Conservation (phyloP, 2,329 filamentous ascomycete species). For the Dryadomyces sulphureus region DNA sequence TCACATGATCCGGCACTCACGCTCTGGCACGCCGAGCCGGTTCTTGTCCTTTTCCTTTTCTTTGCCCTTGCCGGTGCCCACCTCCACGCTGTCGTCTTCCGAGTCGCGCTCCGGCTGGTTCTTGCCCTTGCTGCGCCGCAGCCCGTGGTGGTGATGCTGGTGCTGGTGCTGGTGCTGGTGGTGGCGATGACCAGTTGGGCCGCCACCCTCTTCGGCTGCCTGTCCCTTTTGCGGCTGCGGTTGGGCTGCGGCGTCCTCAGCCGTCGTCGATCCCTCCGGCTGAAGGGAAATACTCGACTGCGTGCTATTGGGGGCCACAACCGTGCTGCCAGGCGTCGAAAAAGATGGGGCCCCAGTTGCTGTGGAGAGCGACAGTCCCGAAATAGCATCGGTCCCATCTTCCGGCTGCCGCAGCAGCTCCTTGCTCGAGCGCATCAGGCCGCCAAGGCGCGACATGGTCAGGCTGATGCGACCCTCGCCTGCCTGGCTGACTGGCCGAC, state of each 20-base stretch:
- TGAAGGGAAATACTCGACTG: not conserved
- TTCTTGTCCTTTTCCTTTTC: constrained; percentile 13
- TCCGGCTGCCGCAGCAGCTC: constrained; percentile 26
- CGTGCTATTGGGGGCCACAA: not conserved
- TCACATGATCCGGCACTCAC: constrained; percentile 19
- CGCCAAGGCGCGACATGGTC: constrained; percentile 40
- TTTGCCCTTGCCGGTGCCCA: constrained; percentile 12
- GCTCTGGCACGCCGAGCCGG: constrained; percentile 15
- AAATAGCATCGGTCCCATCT: constrained; percentile 3
- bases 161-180: constrained; percentile 11
- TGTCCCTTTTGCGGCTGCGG: not conserved
- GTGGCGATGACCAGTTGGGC: constrained; percentile 3
- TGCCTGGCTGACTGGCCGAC: constrained; percentile 42
- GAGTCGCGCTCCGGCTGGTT: constrained; percentile 3
- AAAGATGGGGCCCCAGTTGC: not conserved
- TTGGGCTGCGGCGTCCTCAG: not conserved
- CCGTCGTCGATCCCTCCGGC: not conserved
- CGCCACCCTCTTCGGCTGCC: not conserved
- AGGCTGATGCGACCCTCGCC: constrained; percentile 43
- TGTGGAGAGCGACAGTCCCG: not conserved
- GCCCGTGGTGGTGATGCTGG: constrained; percentile 10
- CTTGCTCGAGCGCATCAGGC: constrained; percentile 35
- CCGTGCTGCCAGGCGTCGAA: not conserved
- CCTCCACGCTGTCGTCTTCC: not conserved
- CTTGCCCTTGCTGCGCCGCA: constrained; percentile 10